Base-by-base conservation (phyloP, 805 yeast species). In the Starmerella bombi region DNA sequence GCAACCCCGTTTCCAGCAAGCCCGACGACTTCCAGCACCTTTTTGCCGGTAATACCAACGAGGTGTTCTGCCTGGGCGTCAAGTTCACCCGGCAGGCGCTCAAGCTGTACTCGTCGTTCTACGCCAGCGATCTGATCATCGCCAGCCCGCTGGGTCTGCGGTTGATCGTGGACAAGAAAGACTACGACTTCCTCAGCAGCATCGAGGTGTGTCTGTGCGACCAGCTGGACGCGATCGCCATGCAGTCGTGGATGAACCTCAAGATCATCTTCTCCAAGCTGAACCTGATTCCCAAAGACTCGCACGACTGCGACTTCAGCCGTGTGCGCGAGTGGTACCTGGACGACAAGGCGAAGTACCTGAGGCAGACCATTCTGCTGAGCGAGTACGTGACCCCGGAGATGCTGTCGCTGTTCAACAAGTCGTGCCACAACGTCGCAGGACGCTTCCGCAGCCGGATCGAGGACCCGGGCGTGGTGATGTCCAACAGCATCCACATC, bases 161-260 rank as follows among this genome's bases (percentile, higher is more conserved):
- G 42, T 68, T 84, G 70, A 73, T 86, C 33, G 62, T 85, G 46
- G 93, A 83, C 46, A 53, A 47, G 41, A 73, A 75, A 54, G 84
- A 79, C 50, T 72, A 70, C 41, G 95, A 86, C 58, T 91, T 85
- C 54, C 61, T 91, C 43, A 77, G 93, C 25, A 85, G 96, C 1
- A 82, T 91, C 49, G 98, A 91, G 59, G 59, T 91, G 3, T 59
- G 79, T 37, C 62, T 86, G 16, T 61, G 84, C 30, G 98, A 91
- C 59, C 82, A 81, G 52, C 74, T 91, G 10, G 85, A 85, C 54
- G 81, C 84, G 23, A 67, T 86, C 48, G 80, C 82, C 55, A 80
- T 80, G 80, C 98, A 91, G 61, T 84, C 86, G 55, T 80, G 96
- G 86, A 80, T 80, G 28, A 94, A 88, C 61, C 69, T 91, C 7